A percentile compares a stretch with the other conserved stretches of the same genome.
Conservation (phyloP, 371 early-diverging fungal species). For the Mucor mucedo region DNA sequence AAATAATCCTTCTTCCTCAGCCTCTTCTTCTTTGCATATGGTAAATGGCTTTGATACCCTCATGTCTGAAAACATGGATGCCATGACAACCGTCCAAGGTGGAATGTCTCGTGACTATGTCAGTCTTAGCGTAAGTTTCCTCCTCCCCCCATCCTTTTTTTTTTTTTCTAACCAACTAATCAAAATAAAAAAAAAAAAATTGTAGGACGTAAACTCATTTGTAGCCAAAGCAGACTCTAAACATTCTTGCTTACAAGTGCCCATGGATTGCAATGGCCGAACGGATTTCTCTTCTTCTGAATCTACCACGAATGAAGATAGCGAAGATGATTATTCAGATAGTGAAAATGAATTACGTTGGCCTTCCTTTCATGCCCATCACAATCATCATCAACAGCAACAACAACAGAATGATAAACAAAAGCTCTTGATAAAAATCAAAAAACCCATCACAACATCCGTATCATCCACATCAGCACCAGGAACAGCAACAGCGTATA, state of each 20-base stretch:
- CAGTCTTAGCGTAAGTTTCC: slow-evolving; percentile 41
- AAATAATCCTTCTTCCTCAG: not conserved
- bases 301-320: slow-evolving; percentile 25
- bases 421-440: slow-evolving; percentile 32
- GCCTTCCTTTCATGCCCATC: slow-evolving; percentile 1
- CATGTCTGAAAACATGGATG: slow-evolving; percentile 9
- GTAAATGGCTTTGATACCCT: slow-evolving; percentile 1
- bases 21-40: no score
- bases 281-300: slow-evolving; percentile 17
- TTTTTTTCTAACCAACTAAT: not conserved
- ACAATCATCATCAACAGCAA: not conserved
- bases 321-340: slow-evolving; percentile 32
- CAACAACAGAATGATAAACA: not conserved
- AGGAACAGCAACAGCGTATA: no score
- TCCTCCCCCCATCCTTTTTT: no score
- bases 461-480: no score
- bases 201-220: slow-evolving; percentile 51
- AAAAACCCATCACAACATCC: slow-evolving; percentile 14
- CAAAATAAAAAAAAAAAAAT: not conserved
- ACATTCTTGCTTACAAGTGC: slow-evolving; percentile 22
- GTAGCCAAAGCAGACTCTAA: slow-evolving; percentile 48
- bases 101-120: slow-evolving; percentile 33
- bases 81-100: slow-evolving; percentile 18
- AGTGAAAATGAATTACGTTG: slow-evolving; percentile 19
- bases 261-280: slow-evolving; percentile 3